Evolutionary conservation across 1,284 basidiomycete genomes (phyloP).

Genomic region (Trichosporon faecale): DNA sequence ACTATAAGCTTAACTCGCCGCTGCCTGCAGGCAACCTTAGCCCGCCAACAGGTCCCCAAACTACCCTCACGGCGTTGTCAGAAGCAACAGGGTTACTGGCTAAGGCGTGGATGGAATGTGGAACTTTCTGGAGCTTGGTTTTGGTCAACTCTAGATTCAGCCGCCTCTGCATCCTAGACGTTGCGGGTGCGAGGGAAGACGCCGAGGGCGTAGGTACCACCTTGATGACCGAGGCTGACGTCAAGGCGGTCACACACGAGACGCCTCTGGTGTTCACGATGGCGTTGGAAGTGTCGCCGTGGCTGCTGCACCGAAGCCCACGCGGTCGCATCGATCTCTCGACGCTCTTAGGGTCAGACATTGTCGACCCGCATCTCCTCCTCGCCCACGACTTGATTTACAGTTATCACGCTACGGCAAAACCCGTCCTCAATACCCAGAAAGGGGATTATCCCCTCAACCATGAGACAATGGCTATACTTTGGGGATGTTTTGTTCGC

Average conservation of each 20-base stretch:
- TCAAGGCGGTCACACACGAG: not conserved
- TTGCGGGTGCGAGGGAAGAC: not conserved
- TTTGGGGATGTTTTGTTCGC: not conserved
- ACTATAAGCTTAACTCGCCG: not conserved
- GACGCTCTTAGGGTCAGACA: not conserved
- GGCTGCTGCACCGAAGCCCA: not conserved
- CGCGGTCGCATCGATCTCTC: not conserved
- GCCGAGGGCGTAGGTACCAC: not conserved
- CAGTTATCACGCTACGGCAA: not conserved
- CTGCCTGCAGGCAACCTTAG: not conserved
- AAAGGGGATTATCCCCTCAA: not conserved
- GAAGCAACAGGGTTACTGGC: constrained; percentile 4
- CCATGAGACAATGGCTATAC: not conserved
- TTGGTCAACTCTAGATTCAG: constrained; percentile 11
- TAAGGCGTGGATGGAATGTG: constrained; percentile 4
- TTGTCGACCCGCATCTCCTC: not conserved
- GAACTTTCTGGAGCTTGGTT: constrained; percentile 7
- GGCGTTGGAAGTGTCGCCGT: not conserved
- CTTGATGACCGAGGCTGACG: not conserved
- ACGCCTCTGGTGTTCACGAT: not conserved
- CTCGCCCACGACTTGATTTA: constrained; percentile 2
- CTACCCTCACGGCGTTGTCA: not conserved
- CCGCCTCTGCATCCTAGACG: constrained; percentile 10
- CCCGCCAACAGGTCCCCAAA: not conserved
- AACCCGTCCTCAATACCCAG: not conserved